A percentile compares a stretch with the other conserved stretches of the same genome.
phyloP scores from a whole-genome alignment of 2,329 filamentous ascomycete genomes.

The Alternaria infectoria region DNA sequence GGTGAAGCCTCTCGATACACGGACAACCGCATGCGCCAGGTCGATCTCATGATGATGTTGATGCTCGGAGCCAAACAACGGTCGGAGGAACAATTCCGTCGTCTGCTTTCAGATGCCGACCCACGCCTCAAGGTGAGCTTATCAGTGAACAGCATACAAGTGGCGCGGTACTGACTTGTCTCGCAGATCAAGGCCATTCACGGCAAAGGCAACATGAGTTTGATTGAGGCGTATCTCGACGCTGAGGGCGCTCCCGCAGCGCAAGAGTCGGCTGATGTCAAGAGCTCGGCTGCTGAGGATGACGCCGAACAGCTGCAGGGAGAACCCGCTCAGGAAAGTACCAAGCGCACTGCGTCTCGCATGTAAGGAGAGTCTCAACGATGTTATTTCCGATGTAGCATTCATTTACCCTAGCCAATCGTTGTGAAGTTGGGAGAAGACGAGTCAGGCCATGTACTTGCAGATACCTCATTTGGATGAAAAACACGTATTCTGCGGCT shows the following conservation, averaged over 20 bases:
- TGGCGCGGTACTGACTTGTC: not conserved
- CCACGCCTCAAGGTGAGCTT: slow-evolving; percentile 14
- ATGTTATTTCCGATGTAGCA: not conserved
- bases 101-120: slow-evolving; percentile 18
- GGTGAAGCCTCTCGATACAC: slow-evolving; percentile 22
- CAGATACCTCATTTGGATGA: not conserved
- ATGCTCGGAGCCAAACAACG: slow-evolving; percentile 29
- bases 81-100: slow-evolving; percentile 21
- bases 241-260: not conserved
- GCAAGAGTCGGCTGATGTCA: not conserved
- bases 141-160: not conserved
- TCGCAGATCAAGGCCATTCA: slow-evolving; percentile 19
- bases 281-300: not conserved
- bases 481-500: not conserved
- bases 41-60: slow-evolving; percentile 42
- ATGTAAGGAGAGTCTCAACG: not conserved
- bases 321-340: not conserved
- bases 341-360: slow-evolving; percentile 14
- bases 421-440: not conserved
- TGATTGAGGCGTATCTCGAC: slow-evolving; percentile 22
- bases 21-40: slow-evolving; percentile 36
- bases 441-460: not conserved
- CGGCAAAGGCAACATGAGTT: slow-evolving; percentile 21
- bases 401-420: not conserved
- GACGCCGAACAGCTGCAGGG: not conserved